A percentile compares a stretch with the other conserved stretches of the same genome.
Conservation (phyloP, 345 rosid genomes). For the Nasturtium officinale region DNA sequence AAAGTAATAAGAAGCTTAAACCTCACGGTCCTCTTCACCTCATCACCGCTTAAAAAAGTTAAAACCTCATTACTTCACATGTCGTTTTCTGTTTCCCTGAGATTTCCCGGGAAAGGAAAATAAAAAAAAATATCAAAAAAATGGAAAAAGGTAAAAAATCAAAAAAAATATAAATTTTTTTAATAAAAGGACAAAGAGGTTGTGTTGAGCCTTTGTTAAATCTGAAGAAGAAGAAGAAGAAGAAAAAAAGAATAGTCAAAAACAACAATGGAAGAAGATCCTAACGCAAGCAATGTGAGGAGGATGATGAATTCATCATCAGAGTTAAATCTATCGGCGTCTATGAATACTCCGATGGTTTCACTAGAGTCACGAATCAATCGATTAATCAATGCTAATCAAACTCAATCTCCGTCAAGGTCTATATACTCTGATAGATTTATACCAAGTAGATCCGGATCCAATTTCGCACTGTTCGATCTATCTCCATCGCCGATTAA, state of each 20-base stretch:
- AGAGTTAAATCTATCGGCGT: conserved; percentile 51
- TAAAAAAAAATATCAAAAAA: background rate
- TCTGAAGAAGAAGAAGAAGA: conserved; percentile 12
- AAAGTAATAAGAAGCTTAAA: conserved; percentile 28
- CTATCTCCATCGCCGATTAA: conserved; percentile 51
- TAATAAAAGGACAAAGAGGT: conserved; percentile 32
- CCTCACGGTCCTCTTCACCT: conserved; percentile 28
- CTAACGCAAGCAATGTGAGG: conserved; percentile 38
- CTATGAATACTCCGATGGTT: conserved; percentile 48
- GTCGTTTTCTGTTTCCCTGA: conserved; percentile 45
- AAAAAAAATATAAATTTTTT: background rate
- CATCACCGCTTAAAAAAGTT: conserved; percentile 26
- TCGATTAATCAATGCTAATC: conserved; percentile 74
- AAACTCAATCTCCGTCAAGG: conserved; percentile 66
- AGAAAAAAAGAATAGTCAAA: conserved; percentile 24
- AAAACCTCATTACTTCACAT: conserved; percentile 37
- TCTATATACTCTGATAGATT: conserved; percentile 86
- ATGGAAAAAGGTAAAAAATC: conserved; percentile 4
- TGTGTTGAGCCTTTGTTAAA: conserved; percentile 19
- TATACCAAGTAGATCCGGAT: conserved; percentile 91
- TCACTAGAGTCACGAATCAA: conserved; percentile 55
- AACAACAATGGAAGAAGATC: conserved; percentile 48
- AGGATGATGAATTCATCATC: conserved; percentile 39
- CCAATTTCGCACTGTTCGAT: conserved; percentile 82
- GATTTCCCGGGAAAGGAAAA: conserved; percentile 48